Conservation (phyloP, 2,329 filamentous ascomycete genomes). For the Septoria petroselini region DNA sequence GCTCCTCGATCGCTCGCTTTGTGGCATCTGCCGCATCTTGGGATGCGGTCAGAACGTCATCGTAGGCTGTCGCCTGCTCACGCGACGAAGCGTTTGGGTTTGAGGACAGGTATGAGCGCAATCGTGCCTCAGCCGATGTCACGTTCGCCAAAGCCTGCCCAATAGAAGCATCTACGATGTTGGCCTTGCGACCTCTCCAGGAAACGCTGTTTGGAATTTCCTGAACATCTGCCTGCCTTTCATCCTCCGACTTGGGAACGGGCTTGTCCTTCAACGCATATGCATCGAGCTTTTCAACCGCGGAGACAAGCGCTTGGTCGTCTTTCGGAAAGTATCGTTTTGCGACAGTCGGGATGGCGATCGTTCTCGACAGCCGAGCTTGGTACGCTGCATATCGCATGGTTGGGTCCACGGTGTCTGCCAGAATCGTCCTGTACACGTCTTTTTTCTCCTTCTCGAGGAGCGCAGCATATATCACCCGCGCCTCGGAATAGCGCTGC, state of each 20-base stretch:
- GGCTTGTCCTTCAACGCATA: constrained; percentile 60
- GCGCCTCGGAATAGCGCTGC: constrained; percentile 68
- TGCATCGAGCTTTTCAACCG: constrained; percentile 69
- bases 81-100: constrained; percentile 43
- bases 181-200: constrained; percentile 82
- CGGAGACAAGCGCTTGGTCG: constrained; percentile 59
- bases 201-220: constrained; percentile 69
- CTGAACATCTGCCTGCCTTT: constrained; percentile 27
- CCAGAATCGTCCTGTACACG: constrained; percentile 78
- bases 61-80: constrained; percentile 82
- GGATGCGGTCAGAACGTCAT: constrained; percentile 82
- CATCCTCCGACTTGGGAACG: constrained; percentile 29
- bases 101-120: constrained; percentile 49
- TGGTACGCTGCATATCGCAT: constrained; percentile 95
- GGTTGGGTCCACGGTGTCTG: constrained; percentile 84
- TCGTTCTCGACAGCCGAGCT: constrained; percentile 78
- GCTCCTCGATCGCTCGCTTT: constrained; percentile 87
- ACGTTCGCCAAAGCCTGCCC: constrained; percentile 77
- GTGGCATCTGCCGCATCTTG: constrained; percentile 94
- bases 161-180: constrained; percentile 89
- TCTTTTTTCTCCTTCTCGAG: constrained; percentile 66
- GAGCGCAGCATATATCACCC: constrained; percentile 79
- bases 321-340: constrained; percentile 71
- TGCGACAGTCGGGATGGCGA: constrained; percentile 74
- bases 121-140: constrained; percentile 51